A percentile compares a stretch with the other conserved stretches of the same genome.
These are phyloP conservation scores for Amphicarpaea edgeworthii DNA, from an alignment of 306 rosid genomes.

Conservation along the genomic window DNA sequence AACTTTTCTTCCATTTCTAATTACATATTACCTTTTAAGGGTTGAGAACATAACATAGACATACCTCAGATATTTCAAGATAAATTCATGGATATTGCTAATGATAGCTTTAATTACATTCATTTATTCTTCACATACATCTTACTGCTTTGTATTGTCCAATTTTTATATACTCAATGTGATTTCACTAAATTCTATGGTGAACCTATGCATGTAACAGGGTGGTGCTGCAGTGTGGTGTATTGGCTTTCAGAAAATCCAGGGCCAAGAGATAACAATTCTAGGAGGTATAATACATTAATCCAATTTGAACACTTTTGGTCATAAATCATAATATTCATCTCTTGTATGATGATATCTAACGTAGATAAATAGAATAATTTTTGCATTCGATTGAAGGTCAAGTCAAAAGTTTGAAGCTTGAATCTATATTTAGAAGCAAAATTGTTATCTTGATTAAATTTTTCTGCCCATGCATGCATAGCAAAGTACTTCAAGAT, in stretches of 20 bases:
- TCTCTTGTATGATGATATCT: constrained; percentile 2
- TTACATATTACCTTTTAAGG: background rate
- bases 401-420: constrained; percentile 6
- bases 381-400: constrained; percentile 14
- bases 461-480: background rate
- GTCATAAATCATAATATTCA: background rate
- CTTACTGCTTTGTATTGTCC: constrained; percentile 5
- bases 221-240: constrained; percentile 84
- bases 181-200: constrained; percentile 39
- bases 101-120: background rate
- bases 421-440: constrained; percentile 13
- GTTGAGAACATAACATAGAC: no score
- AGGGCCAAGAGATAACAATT: constrained; percentile 84
- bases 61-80: constrained; percentile 12
- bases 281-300: constrained; percentile 76
- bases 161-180: constrained; percentile 14
- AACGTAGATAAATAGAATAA: constrained; percentile 12
- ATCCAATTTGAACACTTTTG: constrained; percentile 20
- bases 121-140: background rate
- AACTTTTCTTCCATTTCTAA: constrained; percentile 12
- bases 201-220: constrained; percentile 56
- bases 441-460: background rate
- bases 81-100: constrained; percentile 14
- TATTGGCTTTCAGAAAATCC: constrained; percentile 86
- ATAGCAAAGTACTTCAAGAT: constrained; percentile 12